Conservation (phyloP, 192 early-diverging fungal genomes). For the Pilobolus umbonatus region DNA sequence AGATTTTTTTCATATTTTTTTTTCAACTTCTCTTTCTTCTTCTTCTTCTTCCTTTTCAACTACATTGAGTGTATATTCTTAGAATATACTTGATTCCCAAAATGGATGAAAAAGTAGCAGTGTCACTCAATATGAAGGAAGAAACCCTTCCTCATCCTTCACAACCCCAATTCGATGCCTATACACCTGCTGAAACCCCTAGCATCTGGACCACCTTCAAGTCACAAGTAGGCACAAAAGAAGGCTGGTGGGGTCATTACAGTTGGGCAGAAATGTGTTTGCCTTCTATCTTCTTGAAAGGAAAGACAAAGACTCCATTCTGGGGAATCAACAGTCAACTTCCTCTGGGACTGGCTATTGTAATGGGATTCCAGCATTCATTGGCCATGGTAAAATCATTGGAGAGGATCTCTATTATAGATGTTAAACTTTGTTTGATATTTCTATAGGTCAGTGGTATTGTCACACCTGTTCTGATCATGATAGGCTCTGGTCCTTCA, state of each 20-base stretch:
- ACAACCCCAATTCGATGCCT: slow-evolving; percentile 15
- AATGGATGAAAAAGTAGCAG: slow-evolving; percentile 6
- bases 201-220: slow-evolving; percentile 9
- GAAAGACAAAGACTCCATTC: slow-evolving; percentile 34
- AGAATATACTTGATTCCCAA: not conserved
- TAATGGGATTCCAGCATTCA: slow-evolving; percentile 38
- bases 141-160: not conserved
- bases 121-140: not conserved
- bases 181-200: slow-evolving; percentile 8
- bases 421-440: not conserved
- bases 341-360: slow-evolving; percentile 37
- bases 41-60: not conserved
- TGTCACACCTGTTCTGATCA: slow-evolving; percentile 43
- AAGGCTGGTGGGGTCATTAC: slow-evolving; percentile 43
- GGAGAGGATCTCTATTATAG: not conserved
- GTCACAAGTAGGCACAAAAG: slow-evolving; percentile 29
- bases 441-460: slow-evolving; percentile 32
- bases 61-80: not conserved
- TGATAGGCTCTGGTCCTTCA: slow-evolving; percentile 37
- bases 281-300: slow-evolving; percentile 36
- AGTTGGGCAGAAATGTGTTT: slow-evolving; percentile 40
- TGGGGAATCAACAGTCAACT: slow-evolving; percentile 45
- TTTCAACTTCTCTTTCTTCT: too few relatives aligned
- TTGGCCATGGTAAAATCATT: not conserved
- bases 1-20: too few relatives aligned